phyloP scores from a whole-genome alignment of 2,329 filamentous ascomycete genomes.

The Ceratocystis papillata region DNA sequence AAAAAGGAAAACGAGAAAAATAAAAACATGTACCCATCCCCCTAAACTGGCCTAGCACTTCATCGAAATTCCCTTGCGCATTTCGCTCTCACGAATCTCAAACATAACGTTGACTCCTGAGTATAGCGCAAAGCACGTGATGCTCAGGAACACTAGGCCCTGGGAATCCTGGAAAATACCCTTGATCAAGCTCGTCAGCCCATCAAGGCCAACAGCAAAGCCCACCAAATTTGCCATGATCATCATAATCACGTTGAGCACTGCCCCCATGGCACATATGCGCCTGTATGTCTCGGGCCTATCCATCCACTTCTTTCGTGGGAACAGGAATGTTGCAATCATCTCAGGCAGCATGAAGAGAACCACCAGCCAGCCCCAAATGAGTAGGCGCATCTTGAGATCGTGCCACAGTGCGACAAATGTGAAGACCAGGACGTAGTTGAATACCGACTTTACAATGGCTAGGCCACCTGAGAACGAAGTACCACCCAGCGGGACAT shows the following conservation, averaged over 20 bases:
- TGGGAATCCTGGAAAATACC: constrained; percentile 67
- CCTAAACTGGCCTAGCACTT: constrained; percentile 44
- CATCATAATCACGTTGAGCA: constrained; percentile 85
- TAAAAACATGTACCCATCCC: background rate
- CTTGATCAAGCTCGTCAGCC: constrained; percentile 61
- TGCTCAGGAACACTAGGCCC: constrained; percentile 59
- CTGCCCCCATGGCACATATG: constrained; percentile 67
- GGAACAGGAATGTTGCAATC: constrained; percentile 60
- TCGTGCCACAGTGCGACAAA: constrained; percentile 99
- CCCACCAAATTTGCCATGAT: constrained; percentile 91
- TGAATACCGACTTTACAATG: constrained; percentile 52
- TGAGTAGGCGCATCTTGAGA: constrained; percentile 76
- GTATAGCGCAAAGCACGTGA: constrained; percentile 65
- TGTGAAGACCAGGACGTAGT: constrained; percentile 79
- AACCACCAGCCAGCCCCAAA: constrained; percentile 96
- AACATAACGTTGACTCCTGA: constrained; percentile 91
- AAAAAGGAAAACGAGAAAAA: background rate
- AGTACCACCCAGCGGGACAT: constrained; percentile 74
- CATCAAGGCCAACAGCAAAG: constrained; percentile 86
- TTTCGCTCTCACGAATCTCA: constrained; percentile 78
- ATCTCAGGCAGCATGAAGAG: constrained; percentile 89
- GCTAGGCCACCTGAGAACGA: constrained; percentile 38
- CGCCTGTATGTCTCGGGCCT: constrained; percentile 64
- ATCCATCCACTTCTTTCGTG: constrained; percentile 56
- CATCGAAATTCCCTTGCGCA: constrained; percentile 66